These are phyloP conservation scores for Neoconidiobolus thromboides DNA, from an alignment of 371 early-diverging fungal genomes.

Conservation along the genomic window DNA sequence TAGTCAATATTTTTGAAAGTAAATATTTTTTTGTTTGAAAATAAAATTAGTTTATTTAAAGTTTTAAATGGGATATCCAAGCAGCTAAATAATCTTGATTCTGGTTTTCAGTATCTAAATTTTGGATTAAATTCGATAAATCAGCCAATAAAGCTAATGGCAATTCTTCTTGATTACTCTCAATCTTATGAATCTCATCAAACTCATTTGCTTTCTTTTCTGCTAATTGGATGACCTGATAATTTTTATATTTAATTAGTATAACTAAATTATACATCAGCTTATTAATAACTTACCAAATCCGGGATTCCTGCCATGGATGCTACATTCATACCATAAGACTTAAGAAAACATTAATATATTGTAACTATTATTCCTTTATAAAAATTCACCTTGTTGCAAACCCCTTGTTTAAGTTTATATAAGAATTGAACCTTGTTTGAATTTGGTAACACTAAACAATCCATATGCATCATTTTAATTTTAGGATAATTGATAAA, in stretches of 20 bases:
- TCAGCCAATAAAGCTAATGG: too few species aligned
- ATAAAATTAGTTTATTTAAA: too few species aligned
- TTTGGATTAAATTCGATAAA: too few species aligned
- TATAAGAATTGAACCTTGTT: constrained; percentile 93
- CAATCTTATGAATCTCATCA: neutral
- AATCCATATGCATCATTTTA: constrained; percentile 56
- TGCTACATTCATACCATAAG: constrained; percentile 87
- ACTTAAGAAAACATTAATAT: constrained; percentile 8
- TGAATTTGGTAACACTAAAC: constrained; percentile 57
- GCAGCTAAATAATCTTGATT: too few species aligned
- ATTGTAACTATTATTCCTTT: neutral
- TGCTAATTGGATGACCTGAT: neutral
- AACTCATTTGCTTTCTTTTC: neutral
- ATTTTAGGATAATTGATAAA: constrained; percentile 43
- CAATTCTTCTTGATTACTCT: too few species aligned
- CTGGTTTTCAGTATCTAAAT: too few species aligned
- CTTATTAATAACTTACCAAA: neutral
- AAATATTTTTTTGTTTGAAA: too few species aligned
- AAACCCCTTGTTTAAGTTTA: constrained; percentile 68
- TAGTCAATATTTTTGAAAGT: too few species aligned
- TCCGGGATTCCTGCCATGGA: constrained; percentile 86
- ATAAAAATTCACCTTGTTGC: constrained; percentile 33
- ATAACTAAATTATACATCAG: too few species aligned
- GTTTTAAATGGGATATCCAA: too few species aligned
- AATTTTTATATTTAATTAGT: neutral